Evolutionary conservation across 768 basidiomycete genomes (phyloP), one percentile per base, ranked within the genome.

Genomic region (Wakefieldia striispora): DNA sequence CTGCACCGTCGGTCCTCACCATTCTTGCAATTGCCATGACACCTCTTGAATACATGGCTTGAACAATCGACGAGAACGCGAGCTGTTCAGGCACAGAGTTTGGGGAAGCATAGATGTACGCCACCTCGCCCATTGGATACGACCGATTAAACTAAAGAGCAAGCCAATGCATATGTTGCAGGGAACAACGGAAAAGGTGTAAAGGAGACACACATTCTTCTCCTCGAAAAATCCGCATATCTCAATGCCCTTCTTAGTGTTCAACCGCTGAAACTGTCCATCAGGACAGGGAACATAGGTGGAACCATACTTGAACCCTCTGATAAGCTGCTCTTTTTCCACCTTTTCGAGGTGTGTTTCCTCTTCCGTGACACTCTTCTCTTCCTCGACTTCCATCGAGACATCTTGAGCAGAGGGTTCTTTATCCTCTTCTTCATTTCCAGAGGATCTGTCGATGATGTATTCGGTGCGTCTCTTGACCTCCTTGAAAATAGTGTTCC

Each of bases 261-360:
- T 70, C 34, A 97, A 71, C 53, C 73, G 78, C 26, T 81, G 80
- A 58, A 93, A 95, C 45, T 85, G 83, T n/a, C 83, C 90, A 44
- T 91, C 90, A 2, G 90, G 88, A 67, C 86, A 86, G 1, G 91
- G 91, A 3, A 82, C 87, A 67, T 91, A 94, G 1, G 89, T 87
- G 2, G 91, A 79, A 17, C 95, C 95, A 60, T 97, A 95, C 69
- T 89, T 88, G 74, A 88, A 95, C 2, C 91, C 92, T 55, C 76
- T 72, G 20, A 91, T 74, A 8, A 94, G 81, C 33, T 92, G 79
- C 57, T 91, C 87, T 67, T 86, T 87, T 63, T 89, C 84, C 6
- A 90, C 80, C 51, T 77, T 79, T 59, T 80, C 76, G 21, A 73
- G 49, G 14, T 63, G 65, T 68, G 72, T 65, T 20, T 71, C 72